These are phyloP conservation scores for Uronychia binucleata DNA, from an alignment of 73 alveolate genomes.

Conservation along the genomic window DNA sequence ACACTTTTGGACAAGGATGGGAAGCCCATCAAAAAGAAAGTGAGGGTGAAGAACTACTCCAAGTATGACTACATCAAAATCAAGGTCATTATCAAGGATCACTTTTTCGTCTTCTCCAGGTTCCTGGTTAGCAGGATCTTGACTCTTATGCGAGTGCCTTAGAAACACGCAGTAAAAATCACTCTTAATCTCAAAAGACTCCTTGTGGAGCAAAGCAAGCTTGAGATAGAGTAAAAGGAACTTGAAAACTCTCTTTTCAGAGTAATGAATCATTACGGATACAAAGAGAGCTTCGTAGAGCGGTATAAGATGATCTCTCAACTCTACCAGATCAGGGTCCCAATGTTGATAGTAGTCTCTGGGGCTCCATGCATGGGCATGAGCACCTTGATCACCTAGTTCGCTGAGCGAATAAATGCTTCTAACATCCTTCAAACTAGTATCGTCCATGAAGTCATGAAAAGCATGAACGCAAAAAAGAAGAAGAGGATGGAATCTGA, in stretches of 20 bases:
- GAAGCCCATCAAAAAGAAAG: not conserved
- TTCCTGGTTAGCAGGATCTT: slow-evolving; percentile 77
- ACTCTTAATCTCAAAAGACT: slow-evolving; percentile 69
- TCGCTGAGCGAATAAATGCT: slow-evolving; percentile 73
- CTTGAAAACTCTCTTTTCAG: slow-evolving; percentile 57
- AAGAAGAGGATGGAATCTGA: not conserved
- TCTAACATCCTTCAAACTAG: slow-evolving; percentile 73
- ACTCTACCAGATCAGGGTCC: slow-evolving; percentile 72
- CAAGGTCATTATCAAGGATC: slow-evolving; percentile 73
- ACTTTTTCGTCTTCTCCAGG: slow-evolving; percentile 77
- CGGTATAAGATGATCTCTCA: slow-evolving; percentile 73
- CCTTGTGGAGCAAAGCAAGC: slow-evolving; percentile 60
- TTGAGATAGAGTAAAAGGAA: slow-evolving; percentile 61
- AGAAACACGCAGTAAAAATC: slow-evolving; percentile 65
- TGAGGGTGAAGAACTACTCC: not conserved
- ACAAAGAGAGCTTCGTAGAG: slow-evolving; percentile 53
- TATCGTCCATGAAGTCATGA: slow-evolving; percentile 66
- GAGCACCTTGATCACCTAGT: slow-evolving; percentile 62
- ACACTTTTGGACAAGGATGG: not conserved
- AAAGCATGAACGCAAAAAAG: slow-evolving; percentile 17
- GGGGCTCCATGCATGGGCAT: slow-evolving; percentile 79
- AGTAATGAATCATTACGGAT: slow-evolving; percentile 50
- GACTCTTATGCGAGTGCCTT: slow-evolving; percentile 60
- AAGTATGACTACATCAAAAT: slow-evolving; percentile 75
- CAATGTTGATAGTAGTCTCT: slow-evolving; percentile 66